Evolutionary conservation across 2,329 filamentous ascomycete genomes (phyloP).

Genomic region (Didymella pinodella): DNA sequence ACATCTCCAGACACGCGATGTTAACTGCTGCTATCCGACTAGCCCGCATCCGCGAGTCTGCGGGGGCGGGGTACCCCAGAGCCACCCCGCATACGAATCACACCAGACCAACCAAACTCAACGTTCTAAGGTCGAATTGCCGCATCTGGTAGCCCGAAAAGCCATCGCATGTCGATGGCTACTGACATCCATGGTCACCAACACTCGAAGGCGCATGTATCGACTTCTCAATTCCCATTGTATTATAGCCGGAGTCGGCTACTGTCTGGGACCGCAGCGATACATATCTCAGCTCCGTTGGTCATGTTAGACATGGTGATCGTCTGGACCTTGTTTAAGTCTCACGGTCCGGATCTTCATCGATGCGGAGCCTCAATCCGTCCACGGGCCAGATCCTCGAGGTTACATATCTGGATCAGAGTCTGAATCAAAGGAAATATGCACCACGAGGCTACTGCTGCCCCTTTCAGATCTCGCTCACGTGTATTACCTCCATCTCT

Average conservation of each 20-base stretch:
- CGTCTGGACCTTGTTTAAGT: conserved; percentile 5
- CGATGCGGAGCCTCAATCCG: conserved; percentile 10
- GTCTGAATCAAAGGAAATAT: conserved; percentile 11
- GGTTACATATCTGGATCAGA: neutral
- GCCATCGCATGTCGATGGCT: conserved; percentile 9
- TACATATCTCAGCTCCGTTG: conserved; percentile 8
- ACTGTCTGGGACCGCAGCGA: neutral
- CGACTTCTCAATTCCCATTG: conserved; percentile 7
- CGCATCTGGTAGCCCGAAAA: conserved; percentile 19
- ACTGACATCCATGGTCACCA: neutral
- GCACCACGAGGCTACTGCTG: neutral
- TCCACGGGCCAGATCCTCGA: conserved; percentile 1
- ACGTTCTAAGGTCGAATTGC: conserved; percentile 17
- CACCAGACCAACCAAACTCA: conserved; percentile 8
- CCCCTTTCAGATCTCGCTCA: conserved; percentile 1
- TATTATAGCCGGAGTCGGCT: conserved; percentile 18
- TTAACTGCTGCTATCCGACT: conserved; percentile 26
- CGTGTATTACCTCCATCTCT: neutral
- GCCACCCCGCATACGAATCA: conserved; percentile 27
- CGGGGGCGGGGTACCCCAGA: conserved; percentile 36
- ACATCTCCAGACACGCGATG: conserved; percentile 10
- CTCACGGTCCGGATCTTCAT: neutral
- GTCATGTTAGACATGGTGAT: conserved; percentile 6
- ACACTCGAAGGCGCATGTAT: conserved; percentile 8
- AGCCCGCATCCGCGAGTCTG: conserved; percentile 24